Evolutionary conservation across 1,139 yeast genomes (phyloP).

Genomic region (Tardiomyces blankii): DNA sequence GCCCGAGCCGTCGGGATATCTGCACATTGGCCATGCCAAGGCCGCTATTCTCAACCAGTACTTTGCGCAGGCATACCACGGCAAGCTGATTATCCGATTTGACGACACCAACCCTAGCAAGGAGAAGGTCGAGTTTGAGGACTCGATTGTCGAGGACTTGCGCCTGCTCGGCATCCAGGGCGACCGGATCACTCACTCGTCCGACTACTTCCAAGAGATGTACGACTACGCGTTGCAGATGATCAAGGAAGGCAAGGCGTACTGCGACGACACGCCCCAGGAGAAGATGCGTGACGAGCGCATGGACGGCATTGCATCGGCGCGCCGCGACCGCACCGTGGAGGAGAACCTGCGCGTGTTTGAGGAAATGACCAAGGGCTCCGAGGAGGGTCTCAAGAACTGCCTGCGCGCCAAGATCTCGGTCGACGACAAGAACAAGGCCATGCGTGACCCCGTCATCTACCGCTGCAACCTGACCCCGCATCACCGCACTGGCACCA

Average conservation of each 20-base stretch:
- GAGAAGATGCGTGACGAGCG: constrained; percentile 97
- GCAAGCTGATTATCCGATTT: constrained; percentile 87
- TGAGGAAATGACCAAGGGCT: constrained; percentile 85
- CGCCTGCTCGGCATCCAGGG: constrained; percentile 84
- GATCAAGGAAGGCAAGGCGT: constrained; percentile 92
- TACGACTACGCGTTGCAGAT: constrained; percentile 70
- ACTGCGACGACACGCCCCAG: constrained; percentile 90
- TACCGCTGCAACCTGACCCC: constrained; percentile 95
- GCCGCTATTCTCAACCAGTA: constrained; percentile 93
- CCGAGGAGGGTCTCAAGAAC: constrained; percentile 79
- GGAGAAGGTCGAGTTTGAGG: constrained; percentile 87
- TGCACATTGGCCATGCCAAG: constrained; percentile 95
- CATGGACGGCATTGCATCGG: constrained; percentile 89
- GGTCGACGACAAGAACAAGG: constrained; percentile 78
- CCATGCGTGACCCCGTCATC: constrained; percentile 93
- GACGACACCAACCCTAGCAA: constrained; percentile 97
- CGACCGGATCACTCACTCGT: constrained; percentile 75
- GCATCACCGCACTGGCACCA: constrained; percentile 87
- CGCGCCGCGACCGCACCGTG: constrained; percentile 79
- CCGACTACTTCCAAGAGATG: constrained; percentile 87
- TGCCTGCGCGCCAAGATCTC: constrained; percentile 95
- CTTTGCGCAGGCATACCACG: constrained; percentile 88
- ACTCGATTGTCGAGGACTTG: constrained; percentile 84
- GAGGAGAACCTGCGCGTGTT: constrained; percentile 83
- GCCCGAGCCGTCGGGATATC: constrained; percentile 85